phyloP scores from a whole-genome alignment of 2,329 filamentous ascomycete genomes.

The Fusarium nematophilum region DNA sequence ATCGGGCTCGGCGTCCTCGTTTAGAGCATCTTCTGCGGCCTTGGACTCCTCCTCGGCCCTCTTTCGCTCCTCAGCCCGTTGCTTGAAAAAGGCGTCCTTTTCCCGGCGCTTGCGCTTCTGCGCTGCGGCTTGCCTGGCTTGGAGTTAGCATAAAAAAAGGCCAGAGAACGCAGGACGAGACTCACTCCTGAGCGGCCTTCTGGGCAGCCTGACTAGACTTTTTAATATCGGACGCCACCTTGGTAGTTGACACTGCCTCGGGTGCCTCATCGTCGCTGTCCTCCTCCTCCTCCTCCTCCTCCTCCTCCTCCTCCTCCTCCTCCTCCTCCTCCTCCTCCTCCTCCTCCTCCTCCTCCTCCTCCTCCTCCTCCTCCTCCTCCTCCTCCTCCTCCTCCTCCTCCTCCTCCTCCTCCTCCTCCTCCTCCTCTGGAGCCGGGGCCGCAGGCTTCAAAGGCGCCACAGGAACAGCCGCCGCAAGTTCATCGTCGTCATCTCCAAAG shows the following conservation, averaged over 20 bases:
- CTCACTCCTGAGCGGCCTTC: constrained; percentile 65
- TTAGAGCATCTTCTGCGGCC: constrained; percentile 27
- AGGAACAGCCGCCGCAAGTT: constrained; percentile 22
- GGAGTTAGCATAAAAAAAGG: constrained; percentile 15
- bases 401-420: constrained; percentile 55
- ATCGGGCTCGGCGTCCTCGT: constrained; percentile 18
- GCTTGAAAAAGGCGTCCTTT: constrained; percentile 64
- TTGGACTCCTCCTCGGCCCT: constrained; percentile 43
- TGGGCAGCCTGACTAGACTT: constrained; percentile 59
- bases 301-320: constrained; percentile 51
- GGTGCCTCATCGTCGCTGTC: constrained; percentile 66
- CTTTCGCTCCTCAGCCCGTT: constrained; percentile 65
- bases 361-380: constrained; percentile 54
- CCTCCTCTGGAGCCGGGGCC: constrained; percentile 39
- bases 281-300: constrained; percentile 54
- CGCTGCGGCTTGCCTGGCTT: constrained; percentile 59
- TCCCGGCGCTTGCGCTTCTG: constrained; percentile 67
- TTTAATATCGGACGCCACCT: constrained; percentile 59
- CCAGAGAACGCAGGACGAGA: not conserved
- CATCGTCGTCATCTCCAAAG: constrained; percentile 50
- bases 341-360: constrained; percentile 51
- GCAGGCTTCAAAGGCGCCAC: constrained; percentile 17
- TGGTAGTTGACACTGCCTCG: constrained; percentile 67
- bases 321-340: constrained; percentile 53
- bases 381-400: constrained; percentile 56